Evolutionary conservation across 495 filamentous ascomycete genomes (phyloP), one percentile per base, ranked within the genome.

Genomic region (Clavariopsis aquatica): DNA sequence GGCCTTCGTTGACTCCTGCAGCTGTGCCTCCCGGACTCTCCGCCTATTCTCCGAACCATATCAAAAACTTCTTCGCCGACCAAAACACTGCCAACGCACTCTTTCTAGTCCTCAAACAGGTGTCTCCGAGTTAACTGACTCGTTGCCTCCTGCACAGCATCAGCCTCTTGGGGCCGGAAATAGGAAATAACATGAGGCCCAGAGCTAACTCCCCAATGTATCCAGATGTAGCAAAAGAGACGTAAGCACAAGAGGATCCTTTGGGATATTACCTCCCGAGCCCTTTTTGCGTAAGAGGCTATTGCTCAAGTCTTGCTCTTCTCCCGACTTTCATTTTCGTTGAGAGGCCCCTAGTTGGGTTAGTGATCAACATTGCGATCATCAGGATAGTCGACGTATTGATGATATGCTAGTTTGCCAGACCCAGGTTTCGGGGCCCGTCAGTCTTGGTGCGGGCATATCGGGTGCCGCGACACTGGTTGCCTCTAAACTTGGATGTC

Each of bases 1-100:
- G 3, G 5, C n/a, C 38, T 43, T 43, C 5, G 38, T 7, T 17
- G 9, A 3, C 38, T 43, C 6, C 38, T 43, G 38, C 38, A 43
- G 38, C 38, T 9, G 15, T 17, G 38, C 38, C 6, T 17, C n/a
- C 13, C 57, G 64, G 45, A 28, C 43, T 49, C 62, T 51, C 56
- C 64, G 61, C 56, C 62, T 55, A 60, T 66, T 60, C 56, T 60
- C 64, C 64, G 64, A 66, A 57, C 63, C 6, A 23, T 63, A 46
- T 26, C 29, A 22, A 23, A 19, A 8, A 26, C 26, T 41, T 17
- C 54, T 49, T 65, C 62, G 56, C 29, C 62, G 54, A 65, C 46
- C 31, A 59, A 57, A 31, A 15, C 13, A 15, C 47, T 63, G 60
- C 60, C 51, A 54, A 45, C 60, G 51, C 60, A 63, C 43, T 38